Evolutionary conservation across 2,329 filamentous ascomycete species (phyloP).

Genomic region (Cladosporium halotolerans): DNA sequence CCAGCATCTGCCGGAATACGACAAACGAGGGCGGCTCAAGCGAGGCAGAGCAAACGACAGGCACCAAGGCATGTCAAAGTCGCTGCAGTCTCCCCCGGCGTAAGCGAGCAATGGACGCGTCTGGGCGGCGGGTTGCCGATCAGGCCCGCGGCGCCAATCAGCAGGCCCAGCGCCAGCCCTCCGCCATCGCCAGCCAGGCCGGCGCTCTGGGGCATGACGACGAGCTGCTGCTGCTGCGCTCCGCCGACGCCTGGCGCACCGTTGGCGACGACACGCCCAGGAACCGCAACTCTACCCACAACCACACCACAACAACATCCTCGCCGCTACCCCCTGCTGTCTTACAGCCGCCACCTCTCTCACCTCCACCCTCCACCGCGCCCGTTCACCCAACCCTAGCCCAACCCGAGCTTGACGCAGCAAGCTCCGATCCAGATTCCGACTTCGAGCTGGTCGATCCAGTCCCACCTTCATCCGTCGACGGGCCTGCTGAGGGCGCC

Average conservation of each 20-base stretch:
- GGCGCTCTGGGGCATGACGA: neutral
- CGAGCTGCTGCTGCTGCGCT: neutral
- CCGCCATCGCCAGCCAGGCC: neutral
- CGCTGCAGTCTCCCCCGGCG: too few relatives aligned
- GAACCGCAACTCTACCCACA: neutral
- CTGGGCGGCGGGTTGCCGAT: too few relatives aligned
- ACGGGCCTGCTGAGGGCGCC: neutral
- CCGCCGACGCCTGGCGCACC: neutral
- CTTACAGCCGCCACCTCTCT: conserved; percentile 1
- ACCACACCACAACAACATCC: neutral
- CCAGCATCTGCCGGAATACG: too few relatives aligned
- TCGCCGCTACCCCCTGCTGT: neutral
- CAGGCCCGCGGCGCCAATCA: neutral
- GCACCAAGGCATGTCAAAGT: too few relatives aligned
- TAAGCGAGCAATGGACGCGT: too few relatives aligned
- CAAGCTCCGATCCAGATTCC: neutral
- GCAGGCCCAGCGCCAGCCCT: too few relatives aligned
- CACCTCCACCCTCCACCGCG: neutral
- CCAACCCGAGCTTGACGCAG: neutral
- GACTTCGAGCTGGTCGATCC: conserved; percentile 5
- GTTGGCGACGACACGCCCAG: neutral
- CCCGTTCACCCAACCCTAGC: neutral
- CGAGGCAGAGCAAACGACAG: too few relatives aligned
- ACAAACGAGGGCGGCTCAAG: too few relatives aligned
- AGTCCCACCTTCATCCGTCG: neutral